Percentiles rank a stretch among this genome's conserved stretches.
Conservation (phyloP, 208 protist species). For the Ichthyophonus hoferi region DNA sequence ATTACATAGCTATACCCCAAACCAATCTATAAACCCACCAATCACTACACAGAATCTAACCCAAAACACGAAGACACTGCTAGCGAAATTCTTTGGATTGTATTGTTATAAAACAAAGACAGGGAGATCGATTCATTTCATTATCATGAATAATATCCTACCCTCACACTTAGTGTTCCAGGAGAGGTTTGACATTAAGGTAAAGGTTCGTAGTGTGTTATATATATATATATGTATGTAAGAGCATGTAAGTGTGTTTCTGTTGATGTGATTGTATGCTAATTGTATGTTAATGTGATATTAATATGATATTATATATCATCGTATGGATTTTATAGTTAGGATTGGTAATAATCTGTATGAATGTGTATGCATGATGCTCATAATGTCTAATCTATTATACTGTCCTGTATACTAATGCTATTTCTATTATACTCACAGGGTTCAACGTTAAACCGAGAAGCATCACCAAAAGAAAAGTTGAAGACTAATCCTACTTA, state of each 20-base stretch:
- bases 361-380: too few species aligned
- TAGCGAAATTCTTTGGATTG: constrained; percentile 55
- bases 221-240: neutral
- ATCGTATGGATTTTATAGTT: too few species aligned
- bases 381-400: too few species aligned
- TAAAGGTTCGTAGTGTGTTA: neutral
- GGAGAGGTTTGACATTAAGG: constrained; percentile 60
- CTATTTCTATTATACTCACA: too few species aligned
- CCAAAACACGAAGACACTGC: constrained; percentile 51
- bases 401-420: too few species aligned
- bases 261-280: neutral
- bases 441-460: constrained; percentile 9
- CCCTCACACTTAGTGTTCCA: constrained; percentile 30
- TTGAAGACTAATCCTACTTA: constrained; percentile 1
- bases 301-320: too few species aligned
- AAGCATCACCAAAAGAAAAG: constrained; percentile 29
- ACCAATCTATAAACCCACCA: neutral
- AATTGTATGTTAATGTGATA: too few species aligned
- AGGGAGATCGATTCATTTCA: constrained; percentile 46
- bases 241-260: neutral
- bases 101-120: constrained; percentile 32
- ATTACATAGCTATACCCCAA: neutral
- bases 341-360: too few species aligned
- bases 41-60: constrained; percentile 38
- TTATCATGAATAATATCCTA: constrained; percentile 59